Base-by-base conservation (phyloP, 208 protist species). In the Crithidia mellificae region DNA sequence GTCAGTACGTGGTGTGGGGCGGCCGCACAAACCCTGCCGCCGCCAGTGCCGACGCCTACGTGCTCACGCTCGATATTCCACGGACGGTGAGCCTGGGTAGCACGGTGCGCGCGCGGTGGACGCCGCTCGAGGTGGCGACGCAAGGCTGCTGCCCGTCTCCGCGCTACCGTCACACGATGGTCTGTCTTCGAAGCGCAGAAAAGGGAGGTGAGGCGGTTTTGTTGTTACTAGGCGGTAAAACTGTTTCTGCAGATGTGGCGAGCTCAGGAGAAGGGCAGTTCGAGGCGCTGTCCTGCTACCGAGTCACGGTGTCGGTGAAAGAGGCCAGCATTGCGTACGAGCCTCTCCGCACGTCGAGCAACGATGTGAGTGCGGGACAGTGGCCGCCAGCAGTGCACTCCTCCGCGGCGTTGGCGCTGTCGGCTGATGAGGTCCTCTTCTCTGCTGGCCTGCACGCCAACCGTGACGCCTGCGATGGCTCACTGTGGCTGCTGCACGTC, bases 21-120 rank as follows among this genome's bases (percentile, higher is more conserved):
- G 91, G 91, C 24, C 88, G 91, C 51, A 91, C 83, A 11, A 94
- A 88, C 68, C 91, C 91, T 1, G 50, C 68, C 8, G 59, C 80
- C 44, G 81, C 79, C 0, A 77, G 51, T 36, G 67, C 68, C 24
- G 65, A 77, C 2, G 80, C 81, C 0, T 94, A 84, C 52, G 41
- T 91, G 17, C 66, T 96, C 20, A 44, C 55, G 6, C 29, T 92
- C 19, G 57, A 83, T 15, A 39, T 89, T 17, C 63, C 68, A 24
- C 47, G 47, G 29, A 76, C 49, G 0, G 63, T 82, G 30, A 67
- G 53, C 7, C 39, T 51, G 4, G 63, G 63, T 27, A 49, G 59
- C 39, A 66, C 56, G 27, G 54, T 84, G 25, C 51, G 12, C 6
- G 69, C 58, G 5, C 63, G 49, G 22, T 81, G 77, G 77, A 55